Base-by-base conservation (phyloP, 495 filamentous ascomycete genomes). In the Lentithecium fluviatile region DNA sequence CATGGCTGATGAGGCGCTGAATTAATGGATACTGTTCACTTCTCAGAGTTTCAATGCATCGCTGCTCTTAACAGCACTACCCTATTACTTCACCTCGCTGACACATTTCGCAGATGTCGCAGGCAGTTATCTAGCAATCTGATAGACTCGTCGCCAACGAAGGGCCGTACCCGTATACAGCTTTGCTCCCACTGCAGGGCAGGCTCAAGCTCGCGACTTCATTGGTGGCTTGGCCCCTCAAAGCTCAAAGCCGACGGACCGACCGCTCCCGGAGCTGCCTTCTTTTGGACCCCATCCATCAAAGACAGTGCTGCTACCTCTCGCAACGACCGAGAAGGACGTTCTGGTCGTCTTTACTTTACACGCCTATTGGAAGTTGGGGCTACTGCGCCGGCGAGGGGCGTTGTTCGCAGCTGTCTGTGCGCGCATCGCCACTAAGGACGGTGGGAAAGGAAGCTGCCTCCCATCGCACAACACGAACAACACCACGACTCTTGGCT, bases 181-280 rank as follows among this genome's bases (percentile, higher is more conserved):
- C 29, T 32, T 3, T 32, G 3, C 40, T 43, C 6, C 3, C 40
- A 43, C 40, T 13, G 40, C 40, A 43, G 40, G 40, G 40, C 40
- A 15, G 15, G 19, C 6, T n/a, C 40, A 13, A 43, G 4, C 13
- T 43, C 13, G 40, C 40, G 19, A 6, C 40, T 15, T 43, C 40
- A 43, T 43, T 43, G 40, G 40, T 43, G 40, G 40, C 40, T 43
- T 43, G 40, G 19, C 40, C 40, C 15, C 15, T 43, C 40, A 43
- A 43, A 15, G 40, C 15, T 43, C 40, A 43, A 43, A 43, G 40
- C 40, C 40, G 40, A 43, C 13, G 15, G 19, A 20, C 40, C 40
- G 40, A 43, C 40, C 40, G 40, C 40, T 43, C 40, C 40, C 40
- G 19, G 40, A 15, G 19, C 6, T 6, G 40, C 40, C 40, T 43